A percentile compares a stretch with the other conserved stretches of the same genome.
Conservation (phyloP, 768 basidiomycete species). For the Suillus lakei region DNA sequence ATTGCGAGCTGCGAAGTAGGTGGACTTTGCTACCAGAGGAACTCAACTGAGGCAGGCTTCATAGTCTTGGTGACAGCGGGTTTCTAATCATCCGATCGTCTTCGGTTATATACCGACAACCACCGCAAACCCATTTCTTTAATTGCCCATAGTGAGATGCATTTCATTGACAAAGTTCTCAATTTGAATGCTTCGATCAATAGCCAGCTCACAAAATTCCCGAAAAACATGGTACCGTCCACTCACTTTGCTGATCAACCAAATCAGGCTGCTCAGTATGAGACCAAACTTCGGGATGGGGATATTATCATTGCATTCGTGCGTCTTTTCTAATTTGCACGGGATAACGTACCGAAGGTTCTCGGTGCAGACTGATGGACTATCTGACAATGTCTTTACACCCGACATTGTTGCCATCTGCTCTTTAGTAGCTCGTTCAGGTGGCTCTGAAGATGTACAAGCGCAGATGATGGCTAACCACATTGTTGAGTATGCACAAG, state of each 20-base stretch:
- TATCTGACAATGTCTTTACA: slow-evolving; percentile 65
- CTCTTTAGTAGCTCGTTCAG: slow-evolving; percentile 61
- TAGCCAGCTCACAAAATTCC: slow-evolving; percentile 41
- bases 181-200: slow-evolving; percentile 3
- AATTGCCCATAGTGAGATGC: slow-evolving; percentile 37
- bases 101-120: slow-evolving; percentile 55
- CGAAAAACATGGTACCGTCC: slow-evolving; percentile 24
- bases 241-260: slow-evolving; percentile 41
- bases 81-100: slow-evolving; percentile 74
- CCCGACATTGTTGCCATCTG: slow-evolving; percentile 75
- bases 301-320: slow-evolving; percentile 58
- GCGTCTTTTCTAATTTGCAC: slow-evolving; percentile 16
- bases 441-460: slow-evolving; percentile 59
- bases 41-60: slow-evolving; percentile 13
- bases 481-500: slow-evolving; percentile 68
- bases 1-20: slow-evolving; percentile 80
- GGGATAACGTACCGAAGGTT: neutral
- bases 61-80: slow-evolving; percentile 80
- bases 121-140: slow-evolving; percentile 37
- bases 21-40: neutral
- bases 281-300: slow-evolving; percentile 54
- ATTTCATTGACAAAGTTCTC: neutral
- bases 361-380: slow-evolving; percentile 52
- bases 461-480: slow-evolving; percentile 76
- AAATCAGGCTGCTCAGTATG: slow-evolving; percentile 47